phyloP scores from a whole-genome alignment of 1,139 yeast genomes.

The Scheffersomyces titani region DNA sequence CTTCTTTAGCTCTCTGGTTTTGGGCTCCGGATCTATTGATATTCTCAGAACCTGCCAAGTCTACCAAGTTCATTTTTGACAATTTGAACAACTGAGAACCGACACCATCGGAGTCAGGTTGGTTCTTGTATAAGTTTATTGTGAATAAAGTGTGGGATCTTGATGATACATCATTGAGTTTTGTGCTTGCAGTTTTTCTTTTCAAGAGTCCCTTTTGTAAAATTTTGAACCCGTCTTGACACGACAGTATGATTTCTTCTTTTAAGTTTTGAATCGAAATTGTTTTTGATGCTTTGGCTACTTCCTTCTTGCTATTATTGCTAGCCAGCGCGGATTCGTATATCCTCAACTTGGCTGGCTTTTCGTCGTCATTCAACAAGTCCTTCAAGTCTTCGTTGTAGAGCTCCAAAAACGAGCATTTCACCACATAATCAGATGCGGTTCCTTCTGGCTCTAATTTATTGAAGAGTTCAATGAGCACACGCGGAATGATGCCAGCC shows the following conservation, averaged over 20 bases:
- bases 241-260: slow-evolving; percentile 54
- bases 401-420: slow-evolving; percentile 71
- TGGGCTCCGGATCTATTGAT: slow-evolving; percentile 78
- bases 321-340: slow-evolving; percentile 38
- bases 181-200: slow-evolving; percentile 68
- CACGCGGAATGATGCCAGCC: slow-evolving; percentile 72
- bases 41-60: slow-evolving; percentile 88
- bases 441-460: slow-evolving; percentile 25
- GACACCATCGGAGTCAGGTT: slow-evolving; percentile 21
- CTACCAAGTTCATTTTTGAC: slow-evolving; percentile 78
- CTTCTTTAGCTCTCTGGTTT: slow-evolving; percentile 79
- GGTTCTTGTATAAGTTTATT: slow-evolving; percentile 53
- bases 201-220: slow-evolving; percentile 56
- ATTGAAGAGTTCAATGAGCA: slow-evolving; percentile 56
- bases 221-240: slow-evolving; percentile 54
- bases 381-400: slow-evolving; percentile 75
- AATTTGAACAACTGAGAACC: slow-evolving; percentile 32
- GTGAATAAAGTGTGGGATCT: slow-evolving; percentile 76
- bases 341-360: slow-evolving; percentile 43
- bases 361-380: slow-evolving; percentile 48
- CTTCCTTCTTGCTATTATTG: background rate
- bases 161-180: slow-evolving; percentile 67
- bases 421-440: slow-evolving; percentile 55
- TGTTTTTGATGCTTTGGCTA: slow-evolving; percentile 4
- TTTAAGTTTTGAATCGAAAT: slow-evolving; percentile 56